phyloP scores from a whole-genome alignment of 2,329 filamentous ascomycete species.

The Huntiella moniliformis region DNA sequence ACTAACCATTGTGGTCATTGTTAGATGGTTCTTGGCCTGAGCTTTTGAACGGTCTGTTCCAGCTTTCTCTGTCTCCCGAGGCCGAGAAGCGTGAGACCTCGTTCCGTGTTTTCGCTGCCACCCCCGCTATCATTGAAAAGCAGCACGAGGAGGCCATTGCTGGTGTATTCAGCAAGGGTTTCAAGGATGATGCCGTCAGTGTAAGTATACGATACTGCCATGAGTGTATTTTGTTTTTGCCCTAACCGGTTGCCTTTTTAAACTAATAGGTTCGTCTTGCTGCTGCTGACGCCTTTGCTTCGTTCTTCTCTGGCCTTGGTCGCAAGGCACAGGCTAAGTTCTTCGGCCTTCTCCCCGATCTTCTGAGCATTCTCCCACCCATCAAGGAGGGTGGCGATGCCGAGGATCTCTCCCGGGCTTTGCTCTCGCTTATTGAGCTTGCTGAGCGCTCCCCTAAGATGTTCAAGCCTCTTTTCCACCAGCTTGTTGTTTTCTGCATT shows the following conservation, averaged over 20 bases:
- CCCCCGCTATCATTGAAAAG: constrained; percentile 86
- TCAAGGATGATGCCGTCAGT: constrained; percentile 68
- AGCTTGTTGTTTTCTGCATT: constrained; percentile 80
- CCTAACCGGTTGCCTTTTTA: background rate
- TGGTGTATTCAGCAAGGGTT: constrained; percentile 74
- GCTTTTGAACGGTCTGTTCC: constrained; percentile 68
- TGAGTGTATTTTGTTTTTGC: background rate
- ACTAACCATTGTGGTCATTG: background rate
- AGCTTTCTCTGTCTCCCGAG: constrained; percentile 72
- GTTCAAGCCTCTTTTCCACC: constrained; percentile 90
- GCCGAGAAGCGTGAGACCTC: constrained; percentile 75
- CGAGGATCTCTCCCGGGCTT: constrained; percentile 74
- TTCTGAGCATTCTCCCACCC: constrained; percentile 84
- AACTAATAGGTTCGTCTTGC: constrained; percentile 57
- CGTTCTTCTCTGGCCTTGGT: constrained; percentile 78
- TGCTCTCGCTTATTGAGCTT: constrained; percentile 81
- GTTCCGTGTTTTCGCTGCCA: constrained; percentile 88
- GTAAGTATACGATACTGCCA: constrained; percentile 27
- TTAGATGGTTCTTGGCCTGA: constrained; percentile 77
- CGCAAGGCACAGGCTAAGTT: constrained; percentile 85
- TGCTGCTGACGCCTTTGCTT: constrained; percentile 90
- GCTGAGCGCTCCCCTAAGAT: constrained; percentile 91
- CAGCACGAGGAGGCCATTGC: constrained; percentile 86
- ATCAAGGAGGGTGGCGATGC: constrained; percentile 84
- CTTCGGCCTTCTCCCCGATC: constrained; percentile 67